Evolutionary conservation across 2,329 filamentous ascomycete genomes (phyloP).

Genomic region (Fusarium newnesense): DNA sequence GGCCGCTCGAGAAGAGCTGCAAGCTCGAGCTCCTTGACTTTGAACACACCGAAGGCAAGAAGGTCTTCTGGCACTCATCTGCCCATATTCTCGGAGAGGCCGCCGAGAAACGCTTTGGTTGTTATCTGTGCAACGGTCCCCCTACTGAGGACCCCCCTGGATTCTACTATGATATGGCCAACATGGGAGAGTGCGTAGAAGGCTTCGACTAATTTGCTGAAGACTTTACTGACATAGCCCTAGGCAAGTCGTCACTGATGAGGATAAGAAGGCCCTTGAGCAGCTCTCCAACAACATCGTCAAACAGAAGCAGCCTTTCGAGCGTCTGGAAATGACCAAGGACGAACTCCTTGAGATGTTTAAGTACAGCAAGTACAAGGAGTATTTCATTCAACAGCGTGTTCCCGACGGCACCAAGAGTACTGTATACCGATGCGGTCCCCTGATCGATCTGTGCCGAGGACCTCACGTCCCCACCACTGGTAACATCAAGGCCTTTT

Average conservation of each 20-base stretch:
- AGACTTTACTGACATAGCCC: conserved; percentile 54
- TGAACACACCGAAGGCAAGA: conserved; percentile 72
- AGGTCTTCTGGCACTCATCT: conserved; percentile 97
- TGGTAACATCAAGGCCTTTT: conserved; percentile 92
- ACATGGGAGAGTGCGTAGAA: conserved; percentile 52
- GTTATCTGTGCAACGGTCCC: conserved; percentile 92
- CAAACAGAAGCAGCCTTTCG: conserved; percentile 96
- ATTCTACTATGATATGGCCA: conserved; percentile 97
- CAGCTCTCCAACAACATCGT: conserved; percentile 83
- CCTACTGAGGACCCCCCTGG: conserved; percentile 80
- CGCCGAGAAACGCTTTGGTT: conserved; percentile 88
- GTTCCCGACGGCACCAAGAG: conserved; percentile 86
- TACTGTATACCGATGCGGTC: conserved; percentile 94
- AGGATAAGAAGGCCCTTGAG: conserved; percentile 89
- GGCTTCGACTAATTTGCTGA: not conserved
- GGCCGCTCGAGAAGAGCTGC: conserved; percentile 89
- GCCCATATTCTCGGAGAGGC: conserved; percentile 97
- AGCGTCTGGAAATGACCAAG: conserved; percentile 89
- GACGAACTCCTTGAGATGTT: conserved; percentile 94
- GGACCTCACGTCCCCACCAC: conserved; percentile 94
- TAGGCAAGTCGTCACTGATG: conserved; percentile 74
- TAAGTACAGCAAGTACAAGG: conserved; percentile 97
- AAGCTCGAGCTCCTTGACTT: conserved; percentile 88
- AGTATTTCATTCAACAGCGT: conserved; percentile 83
- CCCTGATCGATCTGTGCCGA: conserved; percentile 93